These are phyloP conservation scores for Verticillium nubilum DNA, from an alignment of 2,329 filamentous ascomycete genomes.

Conservation along the genomic window DNA sequence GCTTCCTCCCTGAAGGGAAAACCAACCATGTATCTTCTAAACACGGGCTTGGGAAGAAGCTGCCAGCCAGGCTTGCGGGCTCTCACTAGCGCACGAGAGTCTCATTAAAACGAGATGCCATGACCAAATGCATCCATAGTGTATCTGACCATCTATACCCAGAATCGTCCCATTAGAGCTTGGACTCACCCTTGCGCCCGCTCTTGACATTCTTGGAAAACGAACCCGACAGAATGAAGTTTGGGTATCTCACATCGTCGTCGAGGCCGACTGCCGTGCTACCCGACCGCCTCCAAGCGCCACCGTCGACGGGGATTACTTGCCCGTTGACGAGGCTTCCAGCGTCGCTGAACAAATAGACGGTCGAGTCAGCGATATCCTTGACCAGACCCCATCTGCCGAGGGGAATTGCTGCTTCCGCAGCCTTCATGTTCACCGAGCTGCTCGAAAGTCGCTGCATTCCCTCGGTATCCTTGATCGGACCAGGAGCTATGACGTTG, in stretches of 20 bases:
- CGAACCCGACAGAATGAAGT: conserved; percentile 34
- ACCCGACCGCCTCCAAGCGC: conserved; percentile 48
- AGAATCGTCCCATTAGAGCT: conserved; percentile 26
- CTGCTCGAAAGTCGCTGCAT: conserved; percentile 55
- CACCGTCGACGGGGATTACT: conserved; percentile 68
- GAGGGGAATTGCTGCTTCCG: conserved; percentile 54
- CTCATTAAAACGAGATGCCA: neutral
- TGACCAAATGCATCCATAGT: neutral
- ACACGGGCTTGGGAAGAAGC: too few species aligned
- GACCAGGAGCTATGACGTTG: conserved; percentile 85
- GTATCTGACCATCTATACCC: neutral
- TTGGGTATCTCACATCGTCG: conserved; percentile 44
- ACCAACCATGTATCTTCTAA: too few species aligned
- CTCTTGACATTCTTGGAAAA: conserved; percentile 27
- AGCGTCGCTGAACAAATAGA: conserved; percentile 81
- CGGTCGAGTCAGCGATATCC: conserved; percentile 88
- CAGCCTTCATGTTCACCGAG: conserved; percentile 23
- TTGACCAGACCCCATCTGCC: conserved; percentile 74
- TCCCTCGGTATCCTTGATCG: conserved; percentile 80
- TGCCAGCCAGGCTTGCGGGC: too few species aligned
- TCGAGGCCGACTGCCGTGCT: conserved; percentile 41
- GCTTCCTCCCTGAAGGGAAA: too few species aligned
- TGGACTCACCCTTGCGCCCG: conserved; percentile 27
- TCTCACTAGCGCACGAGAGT: too few species aligned
- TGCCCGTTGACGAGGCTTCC: conserved; percentile 85